Conservation (phyloP, 2,329 filamentous ascomycete species). For the Rosellinia necatrix region DNA sequence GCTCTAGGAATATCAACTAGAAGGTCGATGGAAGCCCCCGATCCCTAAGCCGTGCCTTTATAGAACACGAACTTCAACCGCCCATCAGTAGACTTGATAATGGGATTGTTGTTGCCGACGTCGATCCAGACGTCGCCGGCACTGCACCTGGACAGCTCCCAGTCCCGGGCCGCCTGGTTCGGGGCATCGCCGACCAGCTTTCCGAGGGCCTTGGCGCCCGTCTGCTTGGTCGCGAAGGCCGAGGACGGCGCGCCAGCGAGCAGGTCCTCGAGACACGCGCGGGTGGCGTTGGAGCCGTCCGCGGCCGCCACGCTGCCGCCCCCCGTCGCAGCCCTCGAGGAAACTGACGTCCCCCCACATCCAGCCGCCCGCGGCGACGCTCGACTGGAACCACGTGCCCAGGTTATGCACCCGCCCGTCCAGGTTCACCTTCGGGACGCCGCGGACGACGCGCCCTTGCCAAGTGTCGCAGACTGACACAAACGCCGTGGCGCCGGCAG, state of each 20-base stretch:
- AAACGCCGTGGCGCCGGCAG: slow-evolving; percentile 30
- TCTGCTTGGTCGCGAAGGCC: slow-evolving; percentile 25
- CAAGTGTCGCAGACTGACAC: slow-evolving; percentile 36
- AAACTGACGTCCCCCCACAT: slow-evolving; percentile 35
- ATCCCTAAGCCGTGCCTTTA: slow-evolving; percentile 17
- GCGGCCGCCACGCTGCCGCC: slow-evolving; percentile 29
- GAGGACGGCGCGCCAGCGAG: slow-evolving; percentile 28
- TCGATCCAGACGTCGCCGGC: slow-evolving; percentile 17
- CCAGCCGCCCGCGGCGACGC: slow-evolving; percentile 19
- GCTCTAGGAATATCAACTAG: too few species aligned
- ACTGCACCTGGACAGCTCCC: slow-evolving; percentile 21
- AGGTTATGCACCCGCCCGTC: slow-evolving; percentile 32
- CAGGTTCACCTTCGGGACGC: slow-evolving; percentile 28
- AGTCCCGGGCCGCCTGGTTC: slow-evolving; percentile 18
- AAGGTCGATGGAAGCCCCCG: neutral
- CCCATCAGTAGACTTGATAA: slow-evolving; percentile 23
- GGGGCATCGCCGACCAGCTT: slow-evolving; percentile 16
- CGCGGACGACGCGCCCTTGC: slow-evolving; percentile 36
- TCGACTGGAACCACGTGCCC: slow-evolving; percentile 34
- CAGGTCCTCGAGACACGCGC: slow-evolving; percentile 27
- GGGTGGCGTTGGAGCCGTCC: slow-evolving; percentile 27
- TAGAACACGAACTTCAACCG: slow-evolving; percentile 19
- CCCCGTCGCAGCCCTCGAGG: slow-evolving; percentile 36
- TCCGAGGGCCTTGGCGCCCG: slow-evolving; percentile 15
- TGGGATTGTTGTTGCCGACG: neutral